Evolutionary conservation across 228 moss, liverwort and hornwort species (phyloP), one percentile per base, ranked within the genome.

Genomic region (Sphagnum magellanicum): DNA sequence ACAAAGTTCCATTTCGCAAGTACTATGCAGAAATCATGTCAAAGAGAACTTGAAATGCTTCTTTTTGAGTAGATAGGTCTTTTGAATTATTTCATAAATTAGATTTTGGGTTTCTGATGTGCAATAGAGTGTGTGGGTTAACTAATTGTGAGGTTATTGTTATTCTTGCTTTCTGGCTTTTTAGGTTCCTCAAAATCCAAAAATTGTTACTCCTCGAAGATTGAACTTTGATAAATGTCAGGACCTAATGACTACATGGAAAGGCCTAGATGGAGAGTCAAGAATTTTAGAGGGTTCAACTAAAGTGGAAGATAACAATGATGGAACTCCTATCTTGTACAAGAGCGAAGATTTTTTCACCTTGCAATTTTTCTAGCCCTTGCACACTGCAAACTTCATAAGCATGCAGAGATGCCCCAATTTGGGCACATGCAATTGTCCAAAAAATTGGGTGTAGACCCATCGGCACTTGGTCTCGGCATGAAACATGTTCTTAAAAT

Each of bases 371-470:
- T 48, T 80, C 0, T 79, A 82, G 1, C 67, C 62, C 0, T 66
- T 98, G 14, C 83, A 93, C 10, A 61, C 68, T 0, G 78, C 87
- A 8, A 16, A 68, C 0, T 73, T 67, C 13, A 83, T 91, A 0
- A 93, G 93, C 5, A 91, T 93, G 93, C 93, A 93, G 97, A 93
- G 93, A 72, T 98, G 97, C 67, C 90, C 91, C 0, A 93, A 98
- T 63, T 83, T 98, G 49, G 93, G 59, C 63, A 93, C 97, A n/a
- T 93, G 5, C 17, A 59, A 0, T 49, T 77, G 7, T 5, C 69
- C 1, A 71, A 68, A 0, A 65, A 48, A 12, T 16, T 47, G 8
- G 90, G 83, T 6, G 58, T 80, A 8, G 84, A 88, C 14, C 82
- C 82, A 2, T 89, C 92, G 0, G 74, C 71, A 2, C 70, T 50